phyloP scores from a whole-genome alignment of 2,329 filamentous ascomycete species.

The Phymatotrichopsis omnivora region DNA sequence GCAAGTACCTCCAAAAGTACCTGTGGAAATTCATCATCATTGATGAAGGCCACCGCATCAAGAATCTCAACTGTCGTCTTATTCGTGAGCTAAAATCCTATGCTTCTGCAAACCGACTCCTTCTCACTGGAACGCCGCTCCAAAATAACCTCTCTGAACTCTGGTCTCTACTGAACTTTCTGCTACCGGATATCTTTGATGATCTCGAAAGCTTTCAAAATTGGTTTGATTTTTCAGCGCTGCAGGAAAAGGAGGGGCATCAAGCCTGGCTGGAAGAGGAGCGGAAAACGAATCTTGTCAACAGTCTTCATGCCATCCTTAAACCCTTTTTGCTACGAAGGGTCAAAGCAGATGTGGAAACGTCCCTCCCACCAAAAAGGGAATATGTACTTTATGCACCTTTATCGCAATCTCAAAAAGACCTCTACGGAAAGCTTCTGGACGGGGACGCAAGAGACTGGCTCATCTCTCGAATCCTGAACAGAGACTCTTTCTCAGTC shows the following conservation, averaged over 20 bases:
- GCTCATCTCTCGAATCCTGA: constrained; percentile 27
- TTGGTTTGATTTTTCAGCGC: constrained; percentile 94
- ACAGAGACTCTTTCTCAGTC: constrained; percentile 3
- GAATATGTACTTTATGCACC: constrained; percentile 95
- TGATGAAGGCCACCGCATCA: constrained; percentile 91
- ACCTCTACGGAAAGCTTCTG: constrained; percentile 77
- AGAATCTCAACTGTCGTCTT: constrained; percentile 87
- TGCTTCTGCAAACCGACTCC: constrained; percentile 74
- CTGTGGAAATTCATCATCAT: constrained; percentile 98
- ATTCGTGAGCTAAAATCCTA: constrained; percentile 85
- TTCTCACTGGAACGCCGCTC: constrained; percentile 89
- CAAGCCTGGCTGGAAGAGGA: constrained; percentile 71
- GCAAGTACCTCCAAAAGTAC: constrained; percentile 67
- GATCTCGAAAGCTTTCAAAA: constrained; percentile 86
- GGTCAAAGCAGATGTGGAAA: constrained; percentile 87
- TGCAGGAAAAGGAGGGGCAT: constrained; percentile 71
- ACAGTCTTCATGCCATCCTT: constrained; percentile 84
- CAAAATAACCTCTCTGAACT: constrained; percentile 91
- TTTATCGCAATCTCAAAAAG: constrained; percentile 79
- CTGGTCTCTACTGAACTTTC: constrained; percentile 89
- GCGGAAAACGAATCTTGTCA: constrained; percentile 64
- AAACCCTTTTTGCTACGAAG: constrained; percentile 82
- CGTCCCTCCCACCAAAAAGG: constrained; percentile 84
- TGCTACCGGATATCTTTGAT: constrained; percentile 85
- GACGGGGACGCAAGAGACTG: constrained; percentile 57